Percentiles rank a stretch among this genome's conserved stretches.
Evolutionary conservation across 495 filamentous ascomycete species (phyloP).

Genomic region (Venustampulla echinocandica): DNA sequence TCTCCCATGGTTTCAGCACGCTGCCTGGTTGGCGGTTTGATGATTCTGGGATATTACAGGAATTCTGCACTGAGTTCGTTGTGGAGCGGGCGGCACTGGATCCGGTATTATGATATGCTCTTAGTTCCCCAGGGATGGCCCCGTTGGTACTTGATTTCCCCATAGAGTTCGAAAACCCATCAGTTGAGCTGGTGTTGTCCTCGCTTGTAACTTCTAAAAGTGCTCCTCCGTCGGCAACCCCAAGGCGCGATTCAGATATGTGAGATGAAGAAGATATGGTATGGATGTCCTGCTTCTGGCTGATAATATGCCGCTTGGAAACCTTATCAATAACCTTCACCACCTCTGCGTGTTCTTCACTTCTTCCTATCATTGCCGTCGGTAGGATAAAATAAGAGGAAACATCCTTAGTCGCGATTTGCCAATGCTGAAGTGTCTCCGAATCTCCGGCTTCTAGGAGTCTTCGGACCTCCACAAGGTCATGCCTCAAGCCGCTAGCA

Average conservation of each 20-base stretch:
- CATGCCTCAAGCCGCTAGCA: conserved; percentile 68
- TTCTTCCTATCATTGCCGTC: conserved; percentile 66
- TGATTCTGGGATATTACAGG: conserved; percentile 8
- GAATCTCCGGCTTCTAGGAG: conserved; percentile 68
- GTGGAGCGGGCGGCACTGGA: conserved; percentile 12
- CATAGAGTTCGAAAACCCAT: conserved; percentile 24
- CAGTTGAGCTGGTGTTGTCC: conserved; percentile 36
- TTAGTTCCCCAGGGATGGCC: not conserved
- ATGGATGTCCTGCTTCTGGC: conserved; percentile 34
- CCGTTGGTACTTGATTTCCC: conserved; percentile 9
- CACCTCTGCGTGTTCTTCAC: conserved; percentile 58
- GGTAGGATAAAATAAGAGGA: conserved; percentile 84
- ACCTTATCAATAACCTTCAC: conserved; percentile 65
- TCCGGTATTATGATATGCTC: conserved; percentile 4
- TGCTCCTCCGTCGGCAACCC: conserved; percentile 42
- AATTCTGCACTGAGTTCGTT: conserved; percentile 17
- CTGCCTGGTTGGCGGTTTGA: conserved; percentile 1
- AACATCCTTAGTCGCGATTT: conserved; percentile 66
- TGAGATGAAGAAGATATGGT: conserved; percentile 47
- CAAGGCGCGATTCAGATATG: conserved; percentile 37
- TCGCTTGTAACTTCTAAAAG: conserved; percentile 41
- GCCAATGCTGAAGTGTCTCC: conserved; percentile 56
- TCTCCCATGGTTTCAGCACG: conserved; percentile 20
- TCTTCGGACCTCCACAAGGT: conserved; percentile 59
- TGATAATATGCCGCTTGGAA: conserved; percentile 45